phyloP scores from a whole-genome alignment of 2,329 filamentous ascomycete species.

The Phaeosphaeriaceae sp. region DNA sequence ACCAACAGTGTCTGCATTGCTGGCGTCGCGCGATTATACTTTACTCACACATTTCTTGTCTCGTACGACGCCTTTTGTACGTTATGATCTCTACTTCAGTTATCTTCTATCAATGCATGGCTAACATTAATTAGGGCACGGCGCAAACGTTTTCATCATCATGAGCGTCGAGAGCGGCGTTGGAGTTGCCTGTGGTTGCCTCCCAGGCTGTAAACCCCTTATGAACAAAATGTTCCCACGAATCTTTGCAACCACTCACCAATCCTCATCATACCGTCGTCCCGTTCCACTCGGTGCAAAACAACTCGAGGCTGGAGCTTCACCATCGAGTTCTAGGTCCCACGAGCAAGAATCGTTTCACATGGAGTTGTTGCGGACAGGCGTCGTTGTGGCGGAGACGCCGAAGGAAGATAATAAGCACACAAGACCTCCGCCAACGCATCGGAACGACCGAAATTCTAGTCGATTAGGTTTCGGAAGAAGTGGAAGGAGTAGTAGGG shows the following conservation, averaged over 20 bases:
- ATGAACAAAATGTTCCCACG: conserved; percentile 33
- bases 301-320: background rate
- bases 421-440: background rate
- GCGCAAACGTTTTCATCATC: conserved; percentile 33
- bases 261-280: conserved; percentile 11
- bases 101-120: background rate
- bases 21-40: conserved; percentile 39
- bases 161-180: conserved; percentile 35
- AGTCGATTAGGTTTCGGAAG: too few relatives aligned
- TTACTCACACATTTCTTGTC: conserved; percentile 30
- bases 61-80: conserved; percentile 38
- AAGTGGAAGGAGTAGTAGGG: background rate
- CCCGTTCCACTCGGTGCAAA: background rate
- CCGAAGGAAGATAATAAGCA: background rate
- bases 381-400: background rate
- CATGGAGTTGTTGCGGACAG: background rate
- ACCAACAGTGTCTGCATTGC: conserved; percentile 39
- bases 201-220: conserved; percentile 42
- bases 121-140: conserved; percentile 23
- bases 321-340: background rate
- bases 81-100: background rate
- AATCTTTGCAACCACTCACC: conserved; percentile 26
- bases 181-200: conserved; percentile 42
- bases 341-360: background rate
- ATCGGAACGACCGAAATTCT: background rate